Evolutionary conservation across 2,329 filamentous ascomycete genomes (phyloP), one percentile per base, ranked within the genome.

Genomic region (Sporothrix mexicana): DNA sequence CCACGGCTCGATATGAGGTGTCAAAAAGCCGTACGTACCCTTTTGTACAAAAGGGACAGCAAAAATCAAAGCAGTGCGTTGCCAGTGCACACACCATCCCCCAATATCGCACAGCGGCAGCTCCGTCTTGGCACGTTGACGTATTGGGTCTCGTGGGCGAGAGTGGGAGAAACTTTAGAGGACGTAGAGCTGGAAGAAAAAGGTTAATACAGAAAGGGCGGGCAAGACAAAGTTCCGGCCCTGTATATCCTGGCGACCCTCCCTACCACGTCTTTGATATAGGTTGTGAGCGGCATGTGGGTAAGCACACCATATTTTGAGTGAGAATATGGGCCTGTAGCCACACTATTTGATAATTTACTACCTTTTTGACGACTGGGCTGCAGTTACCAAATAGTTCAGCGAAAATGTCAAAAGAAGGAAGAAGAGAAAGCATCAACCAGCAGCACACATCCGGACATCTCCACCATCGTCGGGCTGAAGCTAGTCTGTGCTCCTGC

Each of bases 241-340:
- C 47, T 68, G 64, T 36, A 68, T 68, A 53, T 68, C 64, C 64
- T 68, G 25, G 64, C 64, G 64, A 68, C 64, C 64, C 64, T 68
- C 47, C 64, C 64, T 68, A 53, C 15, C 17, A 43, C 15, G 47
- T n/a, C 15, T 41, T 10, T 7, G 20, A 41, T 68, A 20, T 68
- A 53, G 13, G 45, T n/a, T 68, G 62, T 53, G 47, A 41, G 17
- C 64, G 64, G 64, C 47, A 51, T 9, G 47, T 20, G 41, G 41
- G n/a, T 9, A 30, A 55, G 51, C 20, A 55, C 17, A 55, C 59
- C 36, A 23, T 67, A 36, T 8, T 17, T 13, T 25, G 30, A 7
- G 30, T 36, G 30, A 7, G 30, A 36, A 36, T 36, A 36, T 36
- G 30, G 7, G 7, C 9, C 5, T 55, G 51, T 25, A 25, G 51